These are phyloP conservation scores for Conticribra guillardii DNA, from an alignment of 108 stramenopile species.

Conservation along the genomic window DNA sequence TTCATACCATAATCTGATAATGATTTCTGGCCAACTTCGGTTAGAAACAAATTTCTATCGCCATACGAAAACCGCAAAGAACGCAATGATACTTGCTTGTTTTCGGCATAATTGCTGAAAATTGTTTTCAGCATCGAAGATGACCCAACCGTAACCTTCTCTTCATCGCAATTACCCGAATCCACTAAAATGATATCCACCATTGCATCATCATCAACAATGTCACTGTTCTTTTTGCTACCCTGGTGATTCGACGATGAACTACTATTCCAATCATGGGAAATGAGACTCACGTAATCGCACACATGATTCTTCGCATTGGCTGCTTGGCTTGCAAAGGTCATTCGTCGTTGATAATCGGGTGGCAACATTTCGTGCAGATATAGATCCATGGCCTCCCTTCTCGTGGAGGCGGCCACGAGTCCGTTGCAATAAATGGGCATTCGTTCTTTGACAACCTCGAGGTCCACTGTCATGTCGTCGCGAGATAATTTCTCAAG, in stretches of 20 bases:
- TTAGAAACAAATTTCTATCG: not conserved
- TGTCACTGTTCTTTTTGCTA: not conserved
- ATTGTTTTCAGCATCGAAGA: not conserved
- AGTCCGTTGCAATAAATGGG: not conserved
- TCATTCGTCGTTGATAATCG: slow-evolving; percentile 18
- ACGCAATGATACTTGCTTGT: not conserved
- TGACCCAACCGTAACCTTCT: not conserved
- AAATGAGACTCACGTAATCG: slow-evolving; percentile 13
- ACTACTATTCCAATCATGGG: slow-evolving; percentile 14
- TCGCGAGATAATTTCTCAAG: not conserved
- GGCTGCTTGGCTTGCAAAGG: slow-evolving; percentile 8
- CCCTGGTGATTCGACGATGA: not conserved
- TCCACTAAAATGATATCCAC: not conserved
- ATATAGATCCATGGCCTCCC: not conserved
- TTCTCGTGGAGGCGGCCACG: not conserved
- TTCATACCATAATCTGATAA: not conserved
- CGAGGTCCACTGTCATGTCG: not conserved
- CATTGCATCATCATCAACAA: not conserved
- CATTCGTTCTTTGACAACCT: not conserved
- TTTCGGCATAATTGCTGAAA: not conserved
- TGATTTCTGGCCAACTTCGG: not conserved
- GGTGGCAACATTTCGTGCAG: not conserved
- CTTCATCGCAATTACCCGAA: not conserved
- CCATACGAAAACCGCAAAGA: not conserved
- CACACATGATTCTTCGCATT: not conserved